Base-by-base conservation (phyloP, 1,284 basidiomycete species). In the Microstroma glucosiphilum region DNA sequence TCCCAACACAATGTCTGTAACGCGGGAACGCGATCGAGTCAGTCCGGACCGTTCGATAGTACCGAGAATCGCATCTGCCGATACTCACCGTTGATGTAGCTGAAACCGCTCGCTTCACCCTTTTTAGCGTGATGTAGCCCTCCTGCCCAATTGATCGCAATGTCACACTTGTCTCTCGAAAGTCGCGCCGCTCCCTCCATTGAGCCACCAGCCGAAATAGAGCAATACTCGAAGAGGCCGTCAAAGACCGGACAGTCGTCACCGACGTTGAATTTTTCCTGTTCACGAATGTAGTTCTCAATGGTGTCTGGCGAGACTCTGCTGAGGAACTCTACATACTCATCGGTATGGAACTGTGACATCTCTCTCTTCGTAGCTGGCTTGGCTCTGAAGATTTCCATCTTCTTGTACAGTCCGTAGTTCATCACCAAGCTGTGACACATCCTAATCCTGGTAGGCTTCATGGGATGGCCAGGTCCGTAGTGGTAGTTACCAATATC, bases 371-470 rank as follows among this genome's bases (percentile, higher is more conserved):
- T 96, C 6, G 96, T 98, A 6, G 96, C 96, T 7, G 96, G 96
- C 84, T 99, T 99, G 2, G 96, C 96, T 61, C 96, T 4, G 58
- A 81, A 81, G 67, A 81, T 81, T 69, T 81, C 80, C 80, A 81
- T 80, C 61, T 79, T 75, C 60, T 80, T 81, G 73, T 81, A 80
- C n/a, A 80, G 67, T 21, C 93, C 93, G 79, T 97, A 98, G 82
- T 98, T 98, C 96, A 98, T 98, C 61, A 98, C 94, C 46, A 99
- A 85, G 9, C 92, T 94, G 82, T 99, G 96, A 78, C 93, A 96
- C 96, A 99, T 98, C 71, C 94, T 89, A 83, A 98, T 96, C 23
- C 94, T 66, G 17, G 76, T 78, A 6, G 77, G 77, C 55, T 79
- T 79, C 77, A 79, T 79, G 4, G 77, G 77, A 86, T 89, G 88